Percentiles rank a stretch among this genome's conserved stretches.
Evolutionary conservation across 768 basidiomycete species (phyloP).

Genomic region (Suillus weaverae): DNA sequence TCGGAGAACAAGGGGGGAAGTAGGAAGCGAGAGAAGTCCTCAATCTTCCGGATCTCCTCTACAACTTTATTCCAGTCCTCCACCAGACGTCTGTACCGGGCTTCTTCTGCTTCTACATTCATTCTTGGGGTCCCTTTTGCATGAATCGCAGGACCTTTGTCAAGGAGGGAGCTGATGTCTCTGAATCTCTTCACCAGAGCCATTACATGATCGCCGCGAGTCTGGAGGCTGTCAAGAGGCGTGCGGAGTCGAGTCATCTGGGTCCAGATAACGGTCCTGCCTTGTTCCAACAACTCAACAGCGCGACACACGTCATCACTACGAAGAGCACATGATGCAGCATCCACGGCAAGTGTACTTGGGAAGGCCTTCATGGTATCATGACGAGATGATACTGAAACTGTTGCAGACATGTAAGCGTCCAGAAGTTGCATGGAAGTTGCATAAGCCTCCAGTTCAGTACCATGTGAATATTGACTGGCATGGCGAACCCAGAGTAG

Average conservation of each 20-base stretch:
- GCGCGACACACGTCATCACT: neutral
- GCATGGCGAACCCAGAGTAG: neutral
- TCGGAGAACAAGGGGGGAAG: slow-evolving; percentile 10
- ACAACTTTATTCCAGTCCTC: slow-evolving; percentile 16
- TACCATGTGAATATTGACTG: neutral
- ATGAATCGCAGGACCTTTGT: neutral
- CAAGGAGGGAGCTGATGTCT: neutral
- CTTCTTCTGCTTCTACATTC: neutral
- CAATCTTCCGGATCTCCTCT: slow-evolving; percentile 12
- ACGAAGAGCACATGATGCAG: neutral
- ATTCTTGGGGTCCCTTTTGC: neutral
- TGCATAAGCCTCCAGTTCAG: neutral
- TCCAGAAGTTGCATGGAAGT: neutral
- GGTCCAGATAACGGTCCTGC: neutral
- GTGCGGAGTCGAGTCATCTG: neutral
- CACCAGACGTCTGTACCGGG: neutral
- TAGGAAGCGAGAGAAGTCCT: slow-evolving; percentile 18
- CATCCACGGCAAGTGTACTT: neutral
- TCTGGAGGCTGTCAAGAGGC: neutral
- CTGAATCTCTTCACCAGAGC: neutral
- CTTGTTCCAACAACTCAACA: neutral
- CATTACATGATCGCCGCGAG: neutral
- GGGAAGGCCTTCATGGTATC: neutral
- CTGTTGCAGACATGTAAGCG: neutral
- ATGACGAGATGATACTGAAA: neutral